Base-by-base conservation (phyloP, 2,329 filamentous ascomycete genomes). In the Fusarium sp. region DNA sequence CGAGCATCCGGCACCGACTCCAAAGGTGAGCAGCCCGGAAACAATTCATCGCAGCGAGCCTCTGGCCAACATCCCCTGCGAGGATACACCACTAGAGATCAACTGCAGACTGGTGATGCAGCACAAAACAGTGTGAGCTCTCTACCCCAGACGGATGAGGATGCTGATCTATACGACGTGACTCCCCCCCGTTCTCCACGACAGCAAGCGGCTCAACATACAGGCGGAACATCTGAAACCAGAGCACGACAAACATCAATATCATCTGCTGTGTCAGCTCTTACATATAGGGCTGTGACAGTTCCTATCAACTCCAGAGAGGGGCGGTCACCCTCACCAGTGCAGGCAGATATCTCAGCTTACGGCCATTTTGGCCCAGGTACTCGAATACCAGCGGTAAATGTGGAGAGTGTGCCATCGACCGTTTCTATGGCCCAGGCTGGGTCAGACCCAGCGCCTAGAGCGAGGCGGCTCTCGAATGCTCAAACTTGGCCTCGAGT, bases 401-500 rank as follows among this genome's bases (percentile, higher is more conserved):
- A 80, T 54, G 60, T 82, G 37, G 77, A 82, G 15, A 81, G 80
- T 33, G 30, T 58, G 5, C 72, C 78, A 15, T 67, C 78, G n/a
- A 61, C 77, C 33, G 68, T 75, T 58, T 58, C 79, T 59, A 42
- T 77, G 21, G 35, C 53, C 21, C 68, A 64, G n/a, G 15, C 65
- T 38, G 56, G 56, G n/a, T 56, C 60, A 30, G 68, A 59, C n/a
- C 43, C 56, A 10, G 78, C 72, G 56, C 60, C 78, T 37, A 72
- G 69, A 64, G 64, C 60, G 40, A 80, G 76, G 68, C 78, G 80
- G 23, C 52, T 81, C 33, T 82, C 81, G 23, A 83, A 81, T 62
- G 75, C 78, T 18, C 80, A 79, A 70, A 88, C 87, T 13, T 89
- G 88, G 87, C 87, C 88, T 30, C 81, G 80, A 23, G 78, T 73